Evolutionary conservation across 2,329 filamentous ascomycete species (phyloP), one percentile per base, ranked within the genome.

Genomic region (Tolypocladium tropicale): DNA sequence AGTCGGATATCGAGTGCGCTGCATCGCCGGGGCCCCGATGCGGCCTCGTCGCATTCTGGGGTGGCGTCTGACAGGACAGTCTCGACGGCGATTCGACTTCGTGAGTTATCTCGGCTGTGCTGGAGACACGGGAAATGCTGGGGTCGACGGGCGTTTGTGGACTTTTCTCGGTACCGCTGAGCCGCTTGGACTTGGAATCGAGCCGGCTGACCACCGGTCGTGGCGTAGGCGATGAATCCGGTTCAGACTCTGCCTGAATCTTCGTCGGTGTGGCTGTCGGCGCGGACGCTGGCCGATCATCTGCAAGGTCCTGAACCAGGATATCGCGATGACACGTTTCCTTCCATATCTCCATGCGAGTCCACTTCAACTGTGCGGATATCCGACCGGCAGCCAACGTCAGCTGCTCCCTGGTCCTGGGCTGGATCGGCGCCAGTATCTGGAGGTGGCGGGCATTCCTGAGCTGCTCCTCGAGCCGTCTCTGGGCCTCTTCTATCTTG

Each of bases 301-400:
- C 90, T 55, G 93, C 88, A 10, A 97, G 75, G 67, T 99, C 94
- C 70, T 91, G 80, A 6, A 84, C 77, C 23, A 99, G 75, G 58
- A 97, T 92, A 64, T 96, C 93, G 46, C 87, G 85, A 70, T 99
- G 92, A 61, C 92, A 96, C 66, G 84, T 93, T 64, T 93, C 82
- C 55, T 86, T 88, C 90, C 92, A 96, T 23, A 96, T 94, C 62
- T 96, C 90, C 68, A 95, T 87, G 58, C 93, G 82, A n/a, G 87
- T 85, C 93, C 93, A 96, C 68, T 94, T 95, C 58, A 99, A 74
- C 68, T 93, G 91, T 4, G 90, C 90, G 56, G 92, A 85, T 72
- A 95, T 86, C 9, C 88, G 84, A 6, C 86, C 90, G 23, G 94
- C 93, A 21, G 90, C 88, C 60, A 88, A 78, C n/a, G 96, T 79